Percentiles rank a stretch among this genome's conserved stretches.
Conservation (phyloP, 768 basidiomycete genomes). For the Mycena latifolia region DNA sequence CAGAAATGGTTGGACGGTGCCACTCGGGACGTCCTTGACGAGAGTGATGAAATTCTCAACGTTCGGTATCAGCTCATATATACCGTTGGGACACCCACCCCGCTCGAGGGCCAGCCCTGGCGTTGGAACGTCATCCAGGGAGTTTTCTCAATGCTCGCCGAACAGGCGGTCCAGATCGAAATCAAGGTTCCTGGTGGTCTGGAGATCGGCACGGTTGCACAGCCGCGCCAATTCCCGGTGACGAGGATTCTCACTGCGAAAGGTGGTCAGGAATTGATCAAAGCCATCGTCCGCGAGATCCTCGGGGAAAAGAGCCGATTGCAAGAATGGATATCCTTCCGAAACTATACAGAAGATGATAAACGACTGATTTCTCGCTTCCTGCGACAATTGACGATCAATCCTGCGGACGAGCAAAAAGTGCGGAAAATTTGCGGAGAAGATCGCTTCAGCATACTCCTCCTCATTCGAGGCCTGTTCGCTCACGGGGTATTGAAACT, state of each 20-base stretch:
- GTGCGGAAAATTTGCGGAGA: background rate
- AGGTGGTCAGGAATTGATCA: background rate
- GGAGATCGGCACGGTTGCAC: constrained; percentile 34
- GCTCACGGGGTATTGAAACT: constrained; percentile 55
- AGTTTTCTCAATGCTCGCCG: constrained; percentile 44
- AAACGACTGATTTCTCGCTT: no score
- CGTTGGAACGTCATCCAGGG: constrained; percentile 58
- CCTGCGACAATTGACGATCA: no score
- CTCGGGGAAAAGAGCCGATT: background rate
- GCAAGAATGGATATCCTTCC: background rate
- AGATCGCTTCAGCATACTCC: constrained; percentile 37
- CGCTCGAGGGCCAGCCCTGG: constrained; percentile 54
- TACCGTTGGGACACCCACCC: constrained; percentile 51
- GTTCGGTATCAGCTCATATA: constrained; percentile 64
- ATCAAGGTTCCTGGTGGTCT: constrained; percentile 38
- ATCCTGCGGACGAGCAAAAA: no score
- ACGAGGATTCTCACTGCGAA: background rate
- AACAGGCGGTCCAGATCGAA: no score
- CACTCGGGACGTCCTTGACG: constrained; percentile 58
- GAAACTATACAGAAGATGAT: background rate
- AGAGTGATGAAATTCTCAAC: constrained; percentile 62
- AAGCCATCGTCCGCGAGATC: background rate
- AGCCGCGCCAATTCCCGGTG: background rate
- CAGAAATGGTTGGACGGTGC: constrained; percentile 43
- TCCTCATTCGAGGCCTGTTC: constrained; percentile 61